These are phyloP conservation scores for Fusarium tricinctum DNA, from an alignment of 2,329 filamentous ascomycete genomes.

Conservation along the genomic window DNA sequence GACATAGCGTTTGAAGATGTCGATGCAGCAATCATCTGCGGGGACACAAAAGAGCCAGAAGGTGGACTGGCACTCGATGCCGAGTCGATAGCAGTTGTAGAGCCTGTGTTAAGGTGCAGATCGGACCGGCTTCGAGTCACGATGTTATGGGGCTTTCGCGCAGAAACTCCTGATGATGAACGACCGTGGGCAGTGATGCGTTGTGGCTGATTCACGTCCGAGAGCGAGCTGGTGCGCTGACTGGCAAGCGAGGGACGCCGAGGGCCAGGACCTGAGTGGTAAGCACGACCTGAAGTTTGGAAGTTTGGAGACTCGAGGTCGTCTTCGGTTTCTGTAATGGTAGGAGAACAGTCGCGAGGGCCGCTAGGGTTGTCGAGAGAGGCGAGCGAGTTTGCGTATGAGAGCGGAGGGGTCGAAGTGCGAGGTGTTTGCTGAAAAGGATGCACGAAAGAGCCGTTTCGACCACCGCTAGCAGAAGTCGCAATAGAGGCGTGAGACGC, in stretches of 20 bases:
- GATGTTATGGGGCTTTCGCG: conserved; percentile 57
- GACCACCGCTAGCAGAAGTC: conserved; percentile 67
- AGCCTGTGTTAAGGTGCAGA: conserved; percentile 56
- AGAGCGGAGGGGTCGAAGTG: conserved; percentile 70
- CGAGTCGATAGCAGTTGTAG: conserved; percentile 48
- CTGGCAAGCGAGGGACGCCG: conserved; percentile 53
- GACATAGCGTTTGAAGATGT: conserved; percentile 59
- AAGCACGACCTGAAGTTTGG: conserved; percentile 38
- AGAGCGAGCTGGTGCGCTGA: conserved; percentile 54
- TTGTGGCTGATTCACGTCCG: conserved; percentile 52
- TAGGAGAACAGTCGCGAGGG: conserved; percentile 67
- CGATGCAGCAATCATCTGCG: conserved; percentile 44
- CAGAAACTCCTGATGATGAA: conserved; percentile 50
- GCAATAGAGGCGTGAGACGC: conserved; percentile 69
- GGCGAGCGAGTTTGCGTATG: conserved; percentile 69
- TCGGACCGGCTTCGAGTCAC: conserved; percentile 62
- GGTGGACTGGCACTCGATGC: conserved; percentile 50
- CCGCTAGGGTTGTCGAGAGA: conserved; percentile 61
- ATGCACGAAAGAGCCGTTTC: conserved; percentile 69
- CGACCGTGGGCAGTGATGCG: conserved; percentile 49
- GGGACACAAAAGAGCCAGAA: conserved; percentile 46
- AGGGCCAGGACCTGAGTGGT: conserved; percentile 41
- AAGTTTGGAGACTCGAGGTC: conserved; percentile 51
- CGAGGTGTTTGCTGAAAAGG: conserved; percentile 75
- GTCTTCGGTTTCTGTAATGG: conserved; percentile 68